Conservation (phyloP, 805 yeast genomes). For the Candida namnaoensis region DNA sequence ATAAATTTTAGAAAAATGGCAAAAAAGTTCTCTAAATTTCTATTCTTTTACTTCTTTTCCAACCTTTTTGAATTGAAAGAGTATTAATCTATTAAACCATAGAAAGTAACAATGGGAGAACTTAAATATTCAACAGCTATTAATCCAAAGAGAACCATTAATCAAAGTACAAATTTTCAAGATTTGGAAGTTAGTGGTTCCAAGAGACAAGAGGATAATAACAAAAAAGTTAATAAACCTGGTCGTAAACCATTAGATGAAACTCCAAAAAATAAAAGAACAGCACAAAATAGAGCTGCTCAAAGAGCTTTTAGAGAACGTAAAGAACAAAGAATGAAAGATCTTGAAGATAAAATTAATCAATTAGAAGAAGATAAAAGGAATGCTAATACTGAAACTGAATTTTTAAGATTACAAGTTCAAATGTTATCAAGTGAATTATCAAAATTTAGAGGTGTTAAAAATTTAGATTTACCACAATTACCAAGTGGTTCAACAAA, state of each 20-base stretch:
- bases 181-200: not conserved
- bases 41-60: no score
- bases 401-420: slow-evolving; percentile 69
- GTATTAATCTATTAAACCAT: no score
- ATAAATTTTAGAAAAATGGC: no score
- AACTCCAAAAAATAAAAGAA: slow-evolving; percentile 82
- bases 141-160: not conserved
- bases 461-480: slow-evolving; percentile 17
- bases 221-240: slow-evolving; percentile 38
- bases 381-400: slow-evolving; percentile 62
- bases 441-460: slow-evolving; percentile 41
- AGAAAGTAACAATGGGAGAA: no score
- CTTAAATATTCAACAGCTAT: no score
- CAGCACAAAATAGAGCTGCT: slow-evolving; percentile 98
- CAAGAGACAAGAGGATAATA: slow-evolving; percentile 15
- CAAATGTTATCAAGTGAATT: slow-evolving; percentile 66
- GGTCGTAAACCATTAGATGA: slow-evolving; percentile 75
- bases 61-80: no score
- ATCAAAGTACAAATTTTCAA: not conserved
- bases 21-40: no score
- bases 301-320: slow-evolving; percentile 95
- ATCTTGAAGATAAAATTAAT: slow-evolving; percentile 71
- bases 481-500: slow-evolving; percentile 4
- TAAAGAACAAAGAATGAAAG: slow-evolving; percentile 80
- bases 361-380: slow-evolving; percentile 64